These are phyloP conservation scores for Amanita inopinata DNA, from an alignment of 768 basidiomycete genomes.

Conservation along the genomic window DNA sequence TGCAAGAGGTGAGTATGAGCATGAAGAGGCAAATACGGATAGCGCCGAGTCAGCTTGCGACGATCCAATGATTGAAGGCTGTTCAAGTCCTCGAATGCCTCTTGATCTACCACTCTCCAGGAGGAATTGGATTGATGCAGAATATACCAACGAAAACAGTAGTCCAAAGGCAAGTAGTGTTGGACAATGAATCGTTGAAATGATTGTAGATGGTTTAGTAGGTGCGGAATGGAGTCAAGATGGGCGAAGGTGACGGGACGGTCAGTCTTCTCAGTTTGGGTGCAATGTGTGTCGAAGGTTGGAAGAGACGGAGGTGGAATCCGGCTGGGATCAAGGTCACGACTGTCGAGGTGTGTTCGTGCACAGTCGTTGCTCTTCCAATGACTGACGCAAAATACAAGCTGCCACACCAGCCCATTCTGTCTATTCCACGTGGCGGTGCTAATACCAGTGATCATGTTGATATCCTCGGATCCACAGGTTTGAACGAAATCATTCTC, in stretches of 20 bases:
- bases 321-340: slow-evolving; percentile 80
- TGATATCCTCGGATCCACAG: slow-evolving; percentile 71
- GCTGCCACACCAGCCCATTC: slow-evolving; percentile 73
- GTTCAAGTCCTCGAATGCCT: slow-evolving; percentile 32
- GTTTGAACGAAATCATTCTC: slow-evolving; percentile 83
- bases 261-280: slow-evolving; percentile 79
- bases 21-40: slow-evolving; percentile 48
- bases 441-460: slow-evolving; percentile 90
- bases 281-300: slow-evolving; percentile 95
- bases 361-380: neutral
- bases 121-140: slow-evolving; percentile 67
- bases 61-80: slow-evolving; percentile 30
- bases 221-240: slow-evolving; percentile 78
- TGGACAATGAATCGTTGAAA: neutral
- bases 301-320: slow-evolving; percentile 86
- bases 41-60: slow-evolving; percentile 31
- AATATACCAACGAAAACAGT: slow-evolving; percentile 56
- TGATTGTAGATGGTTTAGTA: slow-evolving; percentile 14
- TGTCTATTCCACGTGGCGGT: slow-evolving; percentile 75
- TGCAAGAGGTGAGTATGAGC: slow-evolving; percentile 56
- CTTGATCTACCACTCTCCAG: slow-evolving; percentile 26
- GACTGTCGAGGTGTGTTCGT: slow-evolving; percentile 71
- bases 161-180: slow-evolving; percentile 40
- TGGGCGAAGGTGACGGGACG: slow-evolving; percentile 95
- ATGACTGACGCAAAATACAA: slow-evolving; percentile 19